Evolutionary conservation across 164 flowering plant genomes (phyloP), one percentile per base, ranked within the genome.

Genomic region (Chimonanthus praecox): DNA sequence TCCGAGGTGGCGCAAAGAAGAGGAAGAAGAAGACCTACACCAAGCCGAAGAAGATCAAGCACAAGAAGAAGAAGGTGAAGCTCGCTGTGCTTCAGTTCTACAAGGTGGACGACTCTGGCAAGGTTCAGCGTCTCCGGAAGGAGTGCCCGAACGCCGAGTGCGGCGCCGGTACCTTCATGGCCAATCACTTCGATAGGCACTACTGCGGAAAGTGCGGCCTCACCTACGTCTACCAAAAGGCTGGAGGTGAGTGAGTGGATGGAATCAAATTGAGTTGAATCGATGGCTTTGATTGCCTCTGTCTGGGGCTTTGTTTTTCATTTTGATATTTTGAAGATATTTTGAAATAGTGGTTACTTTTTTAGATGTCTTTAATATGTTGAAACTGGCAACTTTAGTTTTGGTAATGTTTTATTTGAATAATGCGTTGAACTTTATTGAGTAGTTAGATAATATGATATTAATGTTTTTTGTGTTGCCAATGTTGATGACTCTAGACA

Each of bases 11-110:
- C 50, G 85, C 84, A 82, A 88, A 87, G 87, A 58, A 85, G 51
- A 83, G 86, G 83, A 87, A 88, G 90, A 87, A 88, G 90, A 87
- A 87, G 90, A 88, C 89, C 70, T 87, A 85, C 82, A 87, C 88
- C 49, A 87, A 84, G 85, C 89, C 91, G 45, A 88, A 88, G 86
- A 88, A 88, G 84, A 84, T 84, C 79, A 86, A 88, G 88, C 90
- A 87, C 79, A 85, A 88, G 87, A 76, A 85, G 73, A 85, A 80
- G 89, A 88, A 87, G 85, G 90, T 86, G 44, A 86, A 85, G 87
- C 86, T 89, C 45, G 86, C 89, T 0, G 87, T 86, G 43, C 79
- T 89, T 68, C 89, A 86, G 84, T 85, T 82, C 76, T 89, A 87
- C 83, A 86, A 85, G 83, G 90, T 88, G 13, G 92, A 86, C 68